A percentile compares a stretch with the other conserved stretches of the same genome.
Conservation (phyloP, 139 green algal species). For the Tetratostichococcus sp. region DNA sequence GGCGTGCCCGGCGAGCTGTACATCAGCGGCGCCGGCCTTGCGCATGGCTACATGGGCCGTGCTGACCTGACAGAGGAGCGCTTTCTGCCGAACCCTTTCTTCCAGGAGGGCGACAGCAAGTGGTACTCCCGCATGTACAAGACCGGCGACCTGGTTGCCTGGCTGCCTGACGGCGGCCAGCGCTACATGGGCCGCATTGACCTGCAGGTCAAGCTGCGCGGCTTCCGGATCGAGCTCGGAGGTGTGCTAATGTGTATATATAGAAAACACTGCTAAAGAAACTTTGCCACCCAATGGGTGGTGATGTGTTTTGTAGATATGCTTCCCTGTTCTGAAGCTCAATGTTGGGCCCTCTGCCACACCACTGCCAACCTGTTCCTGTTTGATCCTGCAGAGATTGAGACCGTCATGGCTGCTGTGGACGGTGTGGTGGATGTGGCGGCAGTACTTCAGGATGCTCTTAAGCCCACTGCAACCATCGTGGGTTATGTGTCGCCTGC, state of each 20-base stretch:
- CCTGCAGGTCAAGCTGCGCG: constrained; percentile 53
- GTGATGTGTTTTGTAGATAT: too few relatives aligned
- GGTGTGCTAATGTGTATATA: too few relatives aligned
- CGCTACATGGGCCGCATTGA: constrained; percentile 23
- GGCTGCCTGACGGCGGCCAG: constrained; percentile 19
- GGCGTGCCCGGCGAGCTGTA: constrained; percentile 45
- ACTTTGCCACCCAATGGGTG: too few relatives aligned
- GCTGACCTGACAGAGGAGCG: constrained; percentile 34
- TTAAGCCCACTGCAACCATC: neutral
- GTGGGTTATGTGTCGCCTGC: constrained; percentile 14
- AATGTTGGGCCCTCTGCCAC: too few relatives aligned
- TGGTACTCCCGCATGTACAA: constrained; percentile 37
- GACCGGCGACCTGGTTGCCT: constrained; percentile 19
- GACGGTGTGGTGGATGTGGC: neutral
- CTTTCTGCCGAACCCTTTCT: constrained; percentile 47
- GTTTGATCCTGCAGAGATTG: constrained; percentile 29
- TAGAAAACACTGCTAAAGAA: too few relatives aligned
- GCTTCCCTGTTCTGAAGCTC: too few relatives aligned
- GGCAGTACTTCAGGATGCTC: constrained; percentile 1
- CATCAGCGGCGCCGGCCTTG: constrained; percentile 35
- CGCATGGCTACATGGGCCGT: constrained; percentile 29
- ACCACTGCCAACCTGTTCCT: too few relatives aligned
- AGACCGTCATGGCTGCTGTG: constrained; percentile 20
- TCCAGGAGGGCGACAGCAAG: neutral
- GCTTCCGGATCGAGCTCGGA: constrained; percentile 54